Evolutionary conservation across 371 early-diverging fungal species (phyloP).

Genomic region (Mortierella sp.): DNA sequence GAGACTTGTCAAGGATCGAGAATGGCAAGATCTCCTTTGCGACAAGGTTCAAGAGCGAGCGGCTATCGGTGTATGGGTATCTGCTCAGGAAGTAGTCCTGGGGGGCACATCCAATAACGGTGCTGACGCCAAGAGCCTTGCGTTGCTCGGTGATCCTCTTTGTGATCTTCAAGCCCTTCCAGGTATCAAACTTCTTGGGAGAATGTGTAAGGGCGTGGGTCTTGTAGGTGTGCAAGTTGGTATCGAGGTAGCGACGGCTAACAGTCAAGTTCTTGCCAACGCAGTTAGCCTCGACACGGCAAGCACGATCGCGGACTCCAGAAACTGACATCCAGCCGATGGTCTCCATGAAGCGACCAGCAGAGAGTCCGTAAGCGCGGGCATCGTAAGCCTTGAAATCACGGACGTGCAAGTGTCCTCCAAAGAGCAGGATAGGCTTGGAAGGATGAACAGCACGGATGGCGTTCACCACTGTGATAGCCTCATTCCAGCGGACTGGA

Average conservation of each 20-base stretch:
- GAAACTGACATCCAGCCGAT: constrained; percentile 65
- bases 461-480: constrained; percentile 57
- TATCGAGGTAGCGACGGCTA: constrained; percentile 68
- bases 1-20: constrained; percentile 44
- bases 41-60: constrained; percentile 58
- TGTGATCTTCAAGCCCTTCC: constrained; percentile 58
- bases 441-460: constrained; percentile 63
- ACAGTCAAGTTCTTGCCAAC: constrained; percentile 60
- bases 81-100: constrained; percentile 61
- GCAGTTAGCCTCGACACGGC: constrained; percentile 34
- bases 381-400: constrained; percentile 63
- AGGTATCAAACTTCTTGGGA: constrained; percentile 55
- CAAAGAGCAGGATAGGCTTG: constrained; percentile 65
- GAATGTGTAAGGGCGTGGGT: constrained; percentile 58
- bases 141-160: constrained; percentile 56
- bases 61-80: constrained; percentile 54
- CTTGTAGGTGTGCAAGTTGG: constrained; percentile 67
- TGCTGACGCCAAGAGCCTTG: constrained; percentile 45
- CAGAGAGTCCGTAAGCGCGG: constrained; percentile 65
- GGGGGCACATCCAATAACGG: constrained; percentile 62
- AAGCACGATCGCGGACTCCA: constrained; percentile 34
- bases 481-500: constrained; percentile 62
- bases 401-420: constrained; percentile 71
- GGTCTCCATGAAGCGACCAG: constrained; percentile 70
- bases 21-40: constrained; percentile 59